Evolutionary conservation across 2,329 filamentous ascomycete species (phyloP).

Genomic region (Diaporthe vexans): DNA sequence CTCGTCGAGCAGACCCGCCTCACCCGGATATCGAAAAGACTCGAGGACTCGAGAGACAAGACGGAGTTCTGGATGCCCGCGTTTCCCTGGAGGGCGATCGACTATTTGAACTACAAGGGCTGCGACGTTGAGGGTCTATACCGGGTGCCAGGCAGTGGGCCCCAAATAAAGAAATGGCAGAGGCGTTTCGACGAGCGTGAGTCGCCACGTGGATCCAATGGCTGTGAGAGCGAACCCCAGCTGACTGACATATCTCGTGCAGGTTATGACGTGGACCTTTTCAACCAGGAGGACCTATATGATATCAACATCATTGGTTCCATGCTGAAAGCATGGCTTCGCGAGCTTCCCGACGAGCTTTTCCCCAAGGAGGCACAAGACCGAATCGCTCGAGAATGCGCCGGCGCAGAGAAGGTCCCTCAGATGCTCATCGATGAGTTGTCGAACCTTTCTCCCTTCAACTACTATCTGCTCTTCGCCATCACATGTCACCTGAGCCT

Average conservation of each 20-base stretch:
- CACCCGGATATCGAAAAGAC: conserved; percentile 89
- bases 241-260: conserved; percentile 12
- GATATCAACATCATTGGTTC: conserved; percentile 98
- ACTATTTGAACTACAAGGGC: conserved; percentile 95
- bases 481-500: conserved; percentile 97
- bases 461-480: conserved; percentile 97
- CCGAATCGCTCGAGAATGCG: conserved; percentile 83
- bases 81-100: conserved; percentile 94
- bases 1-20: conserved; percentile 90
- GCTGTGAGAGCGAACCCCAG: not conserved
- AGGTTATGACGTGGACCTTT: conserved; percentile 92
- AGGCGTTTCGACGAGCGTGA: conserved; percentile 87
- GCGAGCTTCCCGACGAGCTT: conserved; percentile 93
- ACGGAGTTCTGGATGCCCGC: conserved; percentile 99
- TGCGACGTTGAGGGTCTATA: conserved; percentile 96
- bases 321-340: conserved; percentile 96
- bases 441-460: conserved; percentile 94
- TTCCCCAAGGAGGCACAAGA: conserved; percentile 89
- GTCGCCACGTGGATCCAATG: conserved; percentile 47
- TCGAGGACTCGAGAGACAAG: conserved; percentile 92
- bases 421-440: conserved; percentile 91
- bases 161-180: conserved; percentile 94
- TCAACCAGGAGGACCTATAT: conserved; percentile 88
- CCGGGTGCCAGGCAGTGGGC: conserved; percentile 89
- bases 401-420: conserved; percentile 83